Evolutionary conservation across 1,284 basidiomycete species (phyloP), one percentile per base, ranked within the genome.

Genomic region (Papiliotrema terrestris): DNA sequence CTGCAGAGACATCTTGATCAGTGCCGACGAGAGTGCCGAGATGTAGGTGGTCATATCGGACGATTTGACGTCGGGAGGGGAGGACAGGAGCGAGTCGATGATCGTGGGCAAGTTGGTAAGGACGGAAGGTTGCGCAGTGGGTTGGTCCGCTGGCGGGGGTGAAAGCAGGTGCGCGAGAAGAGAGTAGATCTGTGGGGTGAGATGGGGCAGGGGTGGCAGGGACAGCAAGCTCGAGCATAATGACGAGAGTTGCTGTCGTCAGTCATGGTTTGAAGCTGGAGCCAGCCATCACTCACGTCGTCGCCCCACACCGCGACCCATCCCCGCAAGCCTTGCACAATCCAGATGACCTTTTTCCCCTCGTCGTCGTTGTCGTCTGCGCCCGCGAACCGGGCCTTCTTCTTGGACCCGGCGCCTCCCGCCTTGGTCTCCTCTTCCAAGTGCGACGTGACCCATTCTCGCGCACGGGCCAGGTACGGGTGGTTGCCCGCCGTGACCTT

Each of bases 141-240:
- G 50, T 25, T 65, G 58, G 41, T 71, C 66, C 14, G 59, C 63
- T 1, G 78, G 76, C 1, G 78, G 74, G 19, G 76, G 72, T 5
- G 83, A 78, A 57, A 91, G 85, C 4, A 93, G 80, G 58, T 86
- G 85, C 29, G 89, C 83, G 56, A 96, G 81, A 47, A 90, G 82
- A 29, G 85, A 84, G 72, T 91, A 95, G 19, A 87, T 80, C 37
- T 88, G 85, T 72, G 90, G 85, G 1, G 91, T 87, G 47, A 96
- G 82, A 72, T 90, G 93, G 20, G 87, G 82, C n/a, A 91, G 79
- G 49, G 87, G 86, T 35, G 91, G 89, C 35, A 94, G 83, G 13
- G 83, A 79, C 15, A 95, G 84, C 26, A 96, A 82, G 14, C 83
- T 78, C 23, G 82, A 81, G 25, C 85, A 85, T 55, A 93, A 82